Evolutionary conservation across 257 asterid genomes (phyloP), one percentile per base, ranked within the genome.

Genomic region (Cynanchum wilfordii): DNA sequence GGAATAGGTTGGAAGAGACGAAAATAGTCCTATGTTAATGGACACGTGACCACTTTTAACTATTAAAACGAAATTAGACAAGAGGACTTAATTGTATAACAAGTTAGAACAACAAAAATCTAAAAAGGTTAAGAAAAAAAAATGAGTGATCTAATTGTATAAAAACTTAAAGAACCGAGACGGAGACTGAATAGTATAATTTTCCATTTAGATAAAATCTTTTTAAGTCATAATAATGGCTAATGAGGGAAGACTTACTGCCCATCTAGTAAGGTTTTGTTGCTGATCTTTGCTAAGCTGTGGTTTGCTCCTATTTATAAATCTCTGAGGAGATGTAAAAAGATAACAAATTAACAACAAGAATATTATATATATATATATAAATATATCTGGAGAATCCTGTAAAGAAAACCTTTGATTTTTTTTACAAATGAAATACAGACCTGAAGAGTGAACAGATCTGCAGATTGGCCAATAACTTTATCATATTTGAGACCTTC

Each of bases 191-290:
- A n/a, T n/a, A n/a, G n/a, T n/a, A n/a, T n/a, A n/a, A n/a, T n/a
- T n/a, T n/a, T n/a, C n/a, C n/a, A n/a, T n/a, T n/a, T 5, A 15
- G 9, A 33, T 17, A 29, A 24, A 49, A 36, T 36, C 38, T 20
- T n/a, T 10, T 66, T 4, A 44, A 44, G 56, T 36, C 52, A n/a
- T 20, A 68, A 40, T 10, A 40, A 50, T 12, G 40, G 63, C 45
- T 58, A 33, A 22, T 58, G 16, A 42, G 54, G 54, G 65, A 27
- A 47, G 83, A 84, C 89, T 86, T 86, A 94, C 99, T 1, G 97
- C 99, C 97, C 99, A 94, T 89, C 99, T 82, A 45, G 99, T 94
- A 69, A 94, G 93, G 79, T 94, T 94, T 75, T 94, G 97, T 82
- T 94, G 99, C 84, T 94, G 97, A 2, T 88, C 98, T 81, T 84